These are phyloP conservation scores for Eutrema japonicum DNA, from an alignment of 345 rosid species.

Conservation along the genomic window DNA sequence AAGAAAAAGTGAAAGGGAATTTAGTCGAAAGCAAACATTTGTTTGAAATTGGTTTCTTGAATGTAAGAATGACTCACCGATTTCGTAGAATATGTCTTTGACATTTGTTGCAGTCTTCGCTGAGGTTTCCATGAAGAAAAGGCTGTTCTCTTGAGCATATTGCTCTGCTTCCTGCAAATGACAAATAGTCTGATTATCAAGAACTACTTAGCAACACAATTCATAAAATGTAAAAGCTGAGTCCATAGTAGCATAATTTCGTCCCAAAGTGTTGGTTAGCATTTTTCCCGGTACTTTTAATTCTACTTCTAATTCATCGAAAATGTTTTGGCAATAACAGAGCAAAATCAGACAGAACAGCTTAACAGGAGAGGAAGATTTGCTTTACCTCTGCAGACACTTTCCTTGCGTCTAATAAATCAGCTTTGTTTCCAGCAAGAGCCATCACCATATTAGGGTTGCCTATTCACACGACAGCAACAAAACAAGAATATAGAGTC, in stretches of 20 bases:
- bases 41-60: background rate
- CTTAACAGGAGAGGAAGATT: slow-evolving; percentile 7
- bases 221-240: background rate
- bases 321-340: background rate
- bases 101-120: slow-evolving; percentile 79
- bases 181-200: slow-evolving; percentile 8
- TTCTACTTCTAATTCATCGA: background rate
- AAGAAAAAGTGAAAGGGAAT: background rate
- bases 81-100: slow-evolving; percentile 78
- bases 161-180: slow-evolving; percentile 66
- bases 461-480: slow-evolving; percentile 41
- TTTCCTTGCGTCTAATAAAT: slow-evolving; percentile 59
- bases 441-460: slow-evolving; percentile 62
- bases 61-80: slow-evolving; percentile 54
- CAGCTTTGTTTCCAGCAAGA: slow-evolving; percentile 68
- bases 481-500: slow-evolving; percentile 1
- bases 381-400: slow-evolving; percentile 60
- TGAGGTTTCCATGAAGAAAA: slow-evolving; percentile 86
- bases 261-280: background rate
- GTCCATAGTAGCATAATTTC: background rate
- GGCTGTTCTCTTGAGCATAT: slow-evolving; percentile 78
- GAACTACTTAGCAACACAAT: slow-evolving; percentile 21
- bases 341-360: slow-evolving; percentile 10
- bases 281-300: background rate
- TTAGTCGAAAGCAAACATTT: background rate